A percentile compares a stretch with the other conserved stretches of the same genome.
These are phyloP conservation scores for Kwoniella shandongensis DNA, from an alignment of 768 basidiomycete genomes.

Conservation along the genomic window DNA sequence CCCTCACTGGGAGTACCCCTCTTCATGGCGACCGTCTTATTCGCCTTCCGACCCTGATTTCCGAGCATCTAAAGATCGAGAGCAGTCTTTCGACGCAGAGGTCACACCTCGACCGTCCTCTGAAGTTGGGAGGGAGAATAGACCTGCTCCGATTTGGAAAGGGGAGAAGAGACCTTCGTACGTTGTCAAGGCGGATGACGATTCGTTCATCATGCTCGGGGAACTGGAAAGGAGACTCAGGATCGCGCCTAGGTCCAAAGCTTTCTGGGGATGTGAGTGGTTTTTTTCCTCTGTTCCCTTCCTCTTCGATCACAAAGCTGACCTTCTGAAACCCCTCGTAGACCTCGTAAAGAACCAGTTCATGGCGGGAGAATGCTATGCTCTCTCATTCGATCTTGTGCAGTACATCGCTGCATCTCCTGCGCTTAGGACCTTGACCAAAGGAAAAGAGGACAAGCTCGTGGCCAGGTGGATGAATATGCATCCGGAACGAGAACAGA, in stretches of 20 bases:
- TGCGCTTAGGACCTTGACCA: constrained; percentile 64
- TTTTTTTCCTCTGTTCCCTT: background rate
- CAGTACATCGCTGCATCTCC: constrained; percentile 80
- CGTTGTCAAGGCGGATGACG: constrained; percentile 91
- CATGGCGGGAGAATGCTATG: constrained; percentile 95
- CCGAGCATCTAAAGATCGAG: no score
- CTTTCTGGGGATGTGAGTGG: constrained; percentile 53
- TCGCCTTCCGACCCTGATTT: no score
- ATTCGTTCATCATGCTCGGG: constrained; percentile 90
- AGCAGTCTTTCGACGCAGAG: background rate
- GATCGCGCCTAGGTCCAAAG: constrained; percentile 64
- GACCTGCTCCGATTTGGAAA: constrained; percentile 30
- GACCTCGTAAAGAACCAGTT: constrained; percentile 81
- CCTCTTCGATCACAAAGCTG: background rate
- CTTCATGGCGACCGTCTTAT: background rate
- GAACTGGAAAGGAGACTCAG: constrained; percentile 89
- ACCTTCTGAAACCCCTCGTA: constrained; percentile 15
- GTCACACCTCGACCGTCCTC: constrained; percentile 5
- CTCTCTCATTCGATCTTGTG: constrained; percentile 81
- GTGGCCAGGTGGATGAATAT: constrained; percentile 81
- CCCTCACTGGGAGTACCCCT: constrained; percentile 62
- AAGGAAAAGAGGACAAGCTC: constrained; percentile 90
- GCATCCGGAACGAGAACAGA: constrained; percentile 68
- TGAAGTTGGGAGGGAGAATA: background rate
- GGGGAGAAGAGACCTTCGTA: constrained; percentile 76